Base-by-base conservation (phyloP, 352 stramenopile genomes). In the Globisporangium nunn region DNA sequence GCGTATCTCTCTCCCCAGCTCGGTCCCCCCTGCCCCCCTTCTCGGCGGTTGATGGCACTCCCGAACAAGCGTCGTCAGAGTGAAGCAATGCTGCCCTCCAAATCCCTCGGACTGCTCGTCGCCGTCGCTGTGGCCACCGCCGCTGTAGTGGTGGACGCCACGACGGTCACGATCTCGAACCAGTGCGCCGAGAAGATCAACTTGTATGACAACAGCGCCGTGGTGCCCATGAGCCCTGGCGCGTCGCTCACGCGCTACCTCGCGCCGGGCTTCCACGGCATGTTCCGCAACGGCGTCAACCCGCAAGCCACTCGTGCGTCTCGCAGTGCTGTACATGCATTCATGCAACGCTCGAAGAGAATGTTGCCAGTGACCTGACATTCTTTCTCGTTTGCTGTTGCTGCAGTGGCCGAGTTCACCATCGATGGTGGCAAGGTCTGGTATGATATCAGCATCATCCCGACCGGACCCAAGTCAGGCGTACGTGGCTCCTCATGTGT, bases 381-480 rank as follows among this genome's bases (percentile, higher is more conserved):
- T n/a, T 31, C 17, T 33, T 14, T 31, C n/a, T n/a, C n/a, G 52
- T 15, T 52, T 29, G n/a, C 2, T 8, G 10, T 29, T 14, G n/a
- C n/a, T 57, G 4, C 46, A 87, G 76, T 88, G 48, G 78, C 74
- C 17, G 81, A 91, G 58, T 82, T 91, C 53, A 85, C 81, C 6
- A 62, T 43, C 6, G 63, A 74, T 35, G 68, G 69, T 39, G 71
- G 66, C 37, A 79, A 65, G 58, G 57, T 62, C 29, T 89, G 81
- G 77, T 79, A 62, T 44, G 81, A 89, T 54, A 91, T 91, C 58
- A 87, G 75, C 40, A 84, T 78, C 66, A 88, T 91, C 61, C 78
- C 81, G 0, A 88, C 81, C 1, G 76, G 81, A 6, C 44, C 56
- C 7, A 78, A 75, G 52, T n/a, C n/a, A n/a, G n/a, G n/a, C n/a